Evolutionary conservation across 768 basidiomycete genomes (phyloP).

Genomic region (Russula olivacea): DNA sequence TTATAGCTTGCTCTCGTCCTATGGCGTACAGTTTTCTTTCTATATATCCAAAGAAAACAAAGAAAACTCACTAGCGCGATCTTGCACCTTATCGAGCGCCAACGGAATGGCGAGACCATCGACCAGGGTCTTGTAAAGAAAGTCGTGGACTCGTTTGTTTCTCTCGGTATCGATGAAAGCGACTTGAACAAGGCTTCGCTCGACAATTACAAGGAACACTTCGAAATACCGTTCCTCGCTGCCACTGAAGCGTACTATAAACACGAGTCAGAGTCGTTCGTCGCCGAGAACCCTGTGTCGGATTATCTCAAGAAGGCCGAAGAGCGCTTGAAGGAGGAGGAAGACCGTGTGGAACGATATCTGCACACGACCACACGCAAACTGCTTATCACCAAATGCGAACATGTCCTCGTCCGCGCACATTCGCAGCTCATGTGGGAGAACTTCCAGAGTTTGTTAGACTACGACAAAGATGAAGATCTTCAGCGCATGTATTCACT

Average conservation of each 20-base stretch:
- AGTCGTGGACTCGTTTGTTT: conserved; percentile 92
- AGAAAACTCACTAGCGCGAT: conserved; percentile 83
- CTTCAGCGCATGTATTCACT: conserved; percentile 92
- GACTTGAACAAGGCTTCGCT: conserved; percentile 91
- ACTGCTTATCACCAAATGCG: conserved; percentile 74
- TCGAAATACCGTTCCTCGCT: conserved; percentile 82
- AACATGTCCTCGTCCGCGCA: conserved; percentile 84
- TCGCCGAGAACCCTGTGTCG: conserved; percentile 81
- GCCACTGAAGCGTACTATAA: conserved; percentile 90
- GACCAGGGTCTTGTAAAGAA: conserved; percentile 91
- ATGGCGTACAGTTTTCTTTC: conserved; percentile 91
- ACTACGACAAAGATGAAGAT: conserved; percentile 93
- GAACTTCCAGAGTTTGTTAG: conserved; percentile 83
- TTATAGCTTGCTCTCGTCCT: conserved; percentile 84
- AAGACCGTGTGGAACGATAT: conserved; percentile 91
- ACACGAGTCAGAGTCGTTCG: conserved; percentile 85
- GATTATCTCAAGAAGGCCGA: conserved; percentile 96
- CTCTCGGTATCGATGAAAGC: conserved; percentile 86
- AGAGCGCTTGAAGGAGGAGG: conserved; percentile 86
- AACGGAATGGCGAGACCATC: conserved; percentile 90
- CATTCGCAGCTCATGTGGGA: conserved; percentile 86
- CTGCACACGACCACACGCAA: conserved; percentile 89
- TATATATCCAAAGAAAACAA: conserved; percentile 76
- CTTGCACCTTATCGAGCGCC: conserved; percentile 83
- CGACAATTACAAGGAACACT: conserved; percentile 87